Conservation (phyloP, 164 flowering plant genomes). For the Berberis vulgaris region DNA sequence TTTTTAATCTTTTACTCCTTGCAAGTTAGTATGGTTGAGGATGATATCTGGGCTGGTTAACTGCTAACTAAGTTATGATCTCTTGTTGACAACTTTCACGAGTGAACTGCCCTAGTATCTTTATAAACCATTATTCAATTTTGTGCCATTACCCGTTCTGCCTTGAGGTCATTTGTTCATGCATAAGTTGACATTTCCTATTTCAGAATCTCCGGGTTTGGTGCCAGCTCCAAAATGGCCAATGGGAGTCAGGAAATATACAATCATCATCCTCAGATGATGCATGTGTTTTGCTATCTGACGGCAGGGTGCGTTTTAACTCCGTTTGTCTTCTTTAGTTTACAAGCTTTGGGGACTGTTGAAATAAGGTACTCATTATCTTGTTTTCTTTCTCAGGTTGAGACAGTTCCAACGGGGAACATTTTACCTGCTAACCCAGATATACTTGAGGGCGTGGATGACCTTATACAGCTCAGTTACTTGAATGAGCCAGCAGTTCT, state of each 20-base stretch:
- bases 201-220: constrained; percentile 83
- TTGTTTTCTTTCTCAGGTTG: constrained; percentile 32
- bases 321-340: not conserved
- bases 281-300: constrained; percentile 46
- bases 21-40: too few species aligned
- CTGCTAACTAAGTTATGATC: too few species aligned
- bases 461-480: constrained; percentile 84
- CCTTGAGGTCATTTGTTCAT: not conserved
- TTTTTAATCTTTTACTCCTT: too few species aligned
- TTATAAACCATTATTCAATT: not conserved
- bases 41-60: too few species aligned
- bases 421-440: constrained; percentile 89
- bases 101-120: not conserved
- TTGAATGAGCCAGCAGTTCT: constrained; percentile 97
- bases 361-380: not conserved
- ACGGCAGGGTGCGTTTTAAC: constrained; percentile 60
- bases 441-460: constrained; percentile 76
- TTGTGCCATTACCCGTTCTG: not conserved
- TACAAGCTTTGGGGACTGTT: not conserved
- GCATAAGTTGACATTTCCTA: not conserved
- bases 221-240: constrained; percentile 54
- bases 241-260: constrained; percentile 71
- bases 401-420: constrained; percentile 41
- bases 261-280: constrained; percentile 66
- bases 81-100: not conserved